Base-by-base conservation (phyloP, 1,139 yeast genomes). In the Pneumocystis jirovecii region DNA sequence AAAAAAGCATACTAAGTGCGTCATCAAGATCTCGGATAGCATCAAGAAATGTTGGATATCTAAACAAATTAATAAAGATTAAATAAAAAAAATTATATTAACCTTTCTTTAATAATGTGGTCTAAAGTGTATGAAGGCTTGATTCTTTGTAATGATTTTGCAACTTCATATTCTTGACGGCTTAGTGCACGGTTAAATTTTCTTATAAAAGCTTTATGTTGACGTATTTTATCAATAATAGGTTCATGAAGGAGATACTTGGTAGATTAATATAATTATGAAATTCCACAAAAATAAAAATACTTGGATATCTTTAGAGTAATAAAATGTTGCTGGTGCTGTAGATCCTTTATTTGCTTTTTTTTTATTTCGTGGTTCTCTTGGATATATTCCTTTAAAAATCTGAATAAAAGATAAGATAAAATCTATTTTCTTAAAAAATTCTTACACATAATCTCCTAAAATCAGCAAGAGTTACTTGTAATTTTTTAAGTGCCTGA, bases 301-400 rank as follows among this genome's bases (percentile, higher is more conserved):
- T 50, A 50, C 57, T 76, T 91, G 96, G 70, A 93, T 93, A 76
- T 93, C 99, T 76, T 91, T 93, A 70, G 86, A 77, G 76, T 91
- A 93, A 78, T 95, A 93, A 76, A 95, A 95, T 3, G 98, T 95
- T 37, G 87, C 88, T 63, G 96, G 96, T 25, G 96, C 96, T 17
- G 97, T 89, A 31, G 96, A 88, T 34, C 98, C 98, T 77, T 89
- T 91, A 77, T 91, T 93, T 68, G 97, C 97, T 82, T 89, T 91
- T 84, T 88, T 90, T 79, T 90, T 91, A 77, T 89, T 90, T 73
- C 95, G 82, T 64, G 98, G 97, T 75, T 93, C 98, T 75, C 99
- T 83, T 66, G 99, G 99, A 76, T 77, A 79, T 68, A 79, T 78
- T 63, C 99, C 99, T 76, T 93, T 93, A 82, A 93, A 89, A 75